A percentile compares a stretch with the other conserved stretches of the same genome.
phyloP scores from a whole-genome alignment of 257 asterid species.

The Cinchona pubescens region DNA sequence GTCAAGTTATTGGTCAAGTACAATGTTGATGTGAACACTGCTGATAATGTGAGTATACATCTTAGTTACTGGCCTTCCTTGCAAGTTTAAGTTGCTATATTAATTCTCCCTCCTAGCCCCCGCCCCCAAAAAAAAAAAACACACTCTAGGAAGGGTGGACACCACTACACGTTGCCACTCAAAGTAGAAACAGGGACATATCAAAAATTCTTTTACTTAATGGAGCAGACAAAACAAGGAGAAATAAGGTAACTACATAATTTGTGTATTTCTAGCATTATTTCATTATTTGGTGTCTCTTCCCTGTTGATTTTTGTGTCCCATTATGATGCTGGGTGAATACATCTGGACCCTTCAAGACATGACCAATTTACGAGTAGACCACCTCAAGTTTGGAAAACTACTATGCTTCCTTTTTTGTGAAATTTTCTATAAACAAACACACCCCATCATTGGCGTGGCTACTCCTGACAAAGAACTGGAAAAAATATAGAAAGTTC shows the following conservation, averaged over 20 bases:
- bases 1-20: constrained; percentile 76
- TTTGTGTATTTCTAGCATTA: background rate
- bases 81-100: background rate
- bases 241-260: constrained; percentile 51
- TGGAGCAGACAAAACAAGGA: constrained; percentile 81
- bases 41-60: constrained; percentile 66
- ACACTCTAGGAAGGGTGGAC: constrained; percentile 99
- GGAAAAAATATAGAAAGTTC: background rate
- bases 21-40: constrained; percentile 78
- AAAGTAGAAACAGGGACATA: constrained; percentile 78
- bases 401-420: no score
- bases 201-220: constrained; percentile 65
- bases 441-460: background rate
- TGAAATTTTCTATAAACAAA: background rate
- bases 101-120: background rate
- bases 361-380: background rate
- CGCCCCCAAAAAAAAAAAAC: no score
- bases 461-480: background rate
- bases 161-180: constrained; percentile 83
- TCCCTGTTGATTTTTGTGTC: background rate
- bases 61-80: constrained; percentile 9
- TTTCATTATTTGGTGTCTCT: background rate
- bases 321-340: background rate
- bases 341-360: background rate
- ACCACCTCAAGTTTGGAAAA: background rate